Evolutionary conservation across 768 basidiomycete species (phyloP), one percentile per base, ranked within the genome.

Genomic region (Mrakia blollopis): DNA sequence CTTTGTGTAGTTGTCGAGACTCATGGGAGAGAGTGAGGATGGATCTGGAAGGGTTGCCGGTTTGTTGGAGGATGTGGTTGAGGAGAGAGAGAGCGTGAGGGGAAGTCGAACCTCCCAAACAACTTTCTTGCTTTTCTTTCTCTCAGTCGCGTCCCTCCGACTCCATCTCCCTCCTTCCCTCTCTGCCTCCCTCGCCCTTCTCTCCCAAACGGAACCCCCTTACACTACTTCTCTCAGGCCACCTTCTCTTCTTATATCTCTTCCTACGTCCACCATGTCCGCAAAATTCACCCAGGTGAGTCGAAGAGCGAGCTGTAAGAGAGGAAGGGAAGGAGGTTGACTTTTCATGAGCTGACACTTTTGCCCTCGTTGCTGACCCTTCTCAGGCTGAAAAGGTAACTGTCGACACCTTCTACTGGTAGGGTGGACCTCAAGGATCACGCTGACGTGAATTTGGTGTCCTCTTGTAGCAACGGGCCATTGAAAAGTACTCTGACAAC

Each of bases 1-100:
- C 88, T 95, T 97, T 79, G 92, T 91, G 85, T 98, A 98, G 81
- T 96, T 96, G 78, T 83, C 83, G 78, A 85, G 82, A 10, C 28
- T 54, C 63, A 74, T 74, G 47, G 81, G 10, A n/a, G 18, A 41
- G 52, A 50, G 47, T 44, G 37, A 25, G 44, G 62, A 23, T 25
- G n/a, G 30, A 47, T 44, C 44, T 63, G 37, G 62, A 65, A 30
- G n/a, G 47, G n/a, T 50, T 50, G 47, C 47, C 47, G 47, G 47
- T 28, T 44, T 32, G 69, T 35, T 28, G 52, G 32, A n/a, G 54
- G 39, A 44, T 32, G 25, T 25, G 21, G 13, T 39, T 13, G 47
- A 35, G 11, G 50, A 18, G 70, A 14, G n/a, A 44, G 14, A 16
- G n/a, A 54, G 47, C 21, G 47, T 32, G 11, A n/a, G n/a, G n/a